Conservation (phyloP, 768 basidiomycete species). For the Pleurotus platypus region DNA sequence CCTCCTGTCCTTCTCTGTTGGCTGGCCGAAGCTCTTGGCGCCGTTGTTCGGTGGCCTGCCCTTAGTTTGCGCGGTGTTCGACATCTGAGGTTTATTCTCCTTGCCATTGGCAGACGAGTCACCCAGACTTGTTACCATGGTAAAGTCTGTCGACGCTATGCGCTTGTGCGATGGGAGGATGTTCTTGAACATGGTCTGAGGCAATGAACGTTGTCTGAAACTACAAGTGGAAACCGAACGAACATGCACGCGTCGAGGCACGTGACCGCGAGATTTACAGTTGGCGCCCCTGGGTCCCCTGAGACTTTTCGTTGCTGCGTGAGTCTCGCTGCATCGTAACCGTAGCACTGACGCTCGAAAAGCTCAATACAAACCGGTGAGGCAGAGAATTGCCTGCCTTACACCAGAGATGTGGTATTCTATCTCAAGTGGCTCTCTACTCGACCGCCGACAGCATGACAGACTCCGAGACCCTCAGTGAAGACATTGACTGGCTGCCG, state of each 20-base stretch:
- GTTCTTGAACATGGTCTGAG: constrained; percentile 69
- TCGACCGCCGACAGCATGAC: no score
- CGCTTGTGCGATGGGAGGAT: constrained; percentile 67
- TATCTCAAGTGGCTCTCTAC: no score
- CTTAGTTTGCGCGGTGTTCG: constrained; percentile 11
- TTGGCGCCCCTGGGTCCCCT: no score
- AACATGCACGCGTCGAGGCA: constrained; percentile 28
- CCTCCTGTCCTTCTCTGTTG: constrained; percentile 40
- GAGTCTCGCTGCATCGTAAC: no score
- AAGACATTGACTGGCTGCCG: no score
- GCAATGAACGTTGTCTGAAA: constrained; percentile 15
- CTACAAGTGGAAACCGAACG: constrained; percentile 25
- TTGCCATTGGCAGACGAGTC: constrained; percentile 52
- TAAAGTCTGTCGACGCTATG: constrained; percentile 64
- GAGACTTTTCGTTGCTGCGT: no score
- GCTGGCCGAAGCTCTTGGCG: constrained; percentile 29
- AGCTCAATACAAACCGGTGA: no score
- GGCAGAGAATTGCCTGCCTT: no score
- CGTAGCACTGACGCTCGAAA: no score
- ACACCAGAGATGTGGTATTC: no score
- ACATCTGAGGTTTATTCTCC: constrained; percentile 49
- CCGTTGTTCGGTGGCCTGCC: constrained; percentile 14
- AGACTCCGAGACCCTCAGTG: no score
- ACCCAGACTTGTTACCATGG: constrained; percentile 58
- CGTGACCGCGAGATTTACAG: constrained; percentile 10